A percentile compares a stretch with the other conserved stretches of the same genome.
phyloP scores from a whole-genome alignment of 495 filamentous ascomycete species.

The Penicillium argentinense region DNA sequence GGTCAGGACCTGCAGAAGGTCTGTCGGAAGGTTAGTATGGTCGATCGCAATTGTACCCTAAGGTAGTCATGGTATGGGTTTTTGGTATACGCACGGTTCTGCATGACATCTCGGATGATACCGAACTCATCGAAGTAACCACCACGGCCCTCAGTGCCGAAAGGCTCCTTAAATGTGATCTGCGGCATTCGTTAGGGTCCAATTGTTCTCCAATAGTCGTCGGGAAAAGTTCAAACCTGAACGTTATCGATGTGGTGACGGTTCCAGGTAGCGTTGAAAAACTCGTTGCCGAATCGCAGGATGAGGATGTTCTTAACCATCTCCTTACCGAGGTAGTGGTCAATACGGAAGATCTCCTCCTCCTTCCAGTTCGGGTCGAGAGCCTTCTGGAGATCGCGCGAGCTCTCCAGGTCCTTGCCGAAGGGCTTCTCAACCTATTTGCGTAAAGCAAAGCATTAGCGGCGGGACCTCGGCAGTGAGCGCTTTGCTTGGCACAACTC shows the following conservation, averaged over 20 bases:
- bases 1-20: conserved; percentile 93
- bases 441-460: conserved; percentile 10
- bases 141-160: conserved; percentile 98
- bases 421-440: conserved; percentile 97
- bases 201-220: neutral
- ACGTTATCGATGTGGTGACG: conserved; percentile 99
- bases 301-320: conserved; percentile 99
- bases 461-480: neutral
- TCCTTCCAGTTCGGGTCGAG: conserved; percentile 98
- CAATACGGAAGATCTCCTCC: conserved; percentile 99
- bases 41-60: too few relatives aligned
- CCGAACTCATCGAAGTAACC: conserved; percentile 99
- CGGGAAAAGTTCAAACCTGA: conserved; percentile 37
- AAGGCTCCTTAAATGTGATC: conserved; percentile 99
- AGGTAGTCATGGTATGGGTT: neutral
- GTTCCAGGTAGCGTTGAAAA: conserved; percentile 99
- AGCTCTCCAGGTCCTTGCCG: conserved; percentile 93
- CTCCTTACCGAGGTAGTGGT: conserved; percentile 99
- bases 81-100: conserved; percentile 64
- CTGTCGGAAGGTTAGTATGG: conserved; percentile 39
- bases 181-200: conserved; percentile 25
- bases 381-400: conserved; percentile 90
- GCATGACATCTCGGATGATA: conserved; percentile 98
- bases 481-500: conserved; percentile 18
- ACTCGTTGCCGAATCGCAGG: conserved; percentile 96